Evolutionary conservation across 345 rosid genomes (phyloP).

Genomic region (Chamaenerion angustifolium): DNA sequence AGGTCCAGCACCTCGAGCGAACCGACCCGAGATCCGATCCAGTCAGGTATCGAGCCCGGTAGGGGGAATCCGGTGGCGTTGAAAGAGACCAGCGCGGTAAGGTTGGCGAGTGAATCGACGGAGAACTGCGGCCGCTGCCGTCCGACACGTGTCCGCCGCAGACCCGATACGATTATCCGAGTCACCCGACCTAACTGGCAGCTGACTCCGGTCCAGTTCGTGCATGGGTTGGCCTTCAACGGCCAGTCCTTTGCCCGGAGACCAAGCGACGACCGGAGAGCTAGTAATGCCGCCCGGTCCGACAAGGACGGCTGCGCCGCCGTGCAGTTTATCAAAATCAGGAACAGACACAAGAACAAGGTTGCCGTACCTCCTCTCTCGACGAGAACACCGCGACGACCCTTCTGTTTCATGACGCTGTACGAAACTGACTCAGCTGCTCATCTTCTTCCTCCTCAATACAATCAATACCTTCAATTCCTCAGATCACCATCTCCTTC

Average conservation of each 20-base stretch:
- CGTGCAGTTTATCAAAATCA: conserved; percentile 15
- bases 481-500: not conserved
- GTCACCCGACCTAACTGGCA: conserved; percentile 35
- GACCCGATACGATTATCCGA: conserved; percentile 38
- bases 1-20: conserved; percentile 48
- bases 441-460: conserved; percentile 2
- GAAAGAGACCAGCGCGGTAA: conserved; percentile 34
- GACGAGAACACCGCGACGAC: not conserved
- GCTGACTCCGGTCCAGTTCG: conserved; percentile 35
- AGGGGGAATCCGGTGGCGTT: conserved; percentile 58
- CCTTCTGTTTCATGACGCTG: not conserved
- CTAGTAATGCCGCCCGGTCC: conserved; percentile 38
- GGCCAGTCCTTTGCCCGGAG: conserved; percentile 54
- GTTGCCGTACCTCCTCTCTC: not conserved
- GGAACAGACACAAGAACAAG: not conserved
- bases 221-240: conserved; percentile 35
- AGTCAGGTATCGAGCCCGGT: conserved; percentile 48
- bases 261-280: conserved; percentile 55
- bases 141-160: conserved; percentile 41
- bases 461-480: not conserved
- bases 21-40: conserved; percentile 31
- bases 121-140: conserved; percentile 33
- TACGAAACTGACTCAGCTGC: not conserved
- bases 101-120: conserved; percentile 36
- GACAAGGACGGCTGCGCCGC: conserved; percentile 20